Conservation (phyloP, 345 rosid genomes). For the Camelina neglecta region DNA sequence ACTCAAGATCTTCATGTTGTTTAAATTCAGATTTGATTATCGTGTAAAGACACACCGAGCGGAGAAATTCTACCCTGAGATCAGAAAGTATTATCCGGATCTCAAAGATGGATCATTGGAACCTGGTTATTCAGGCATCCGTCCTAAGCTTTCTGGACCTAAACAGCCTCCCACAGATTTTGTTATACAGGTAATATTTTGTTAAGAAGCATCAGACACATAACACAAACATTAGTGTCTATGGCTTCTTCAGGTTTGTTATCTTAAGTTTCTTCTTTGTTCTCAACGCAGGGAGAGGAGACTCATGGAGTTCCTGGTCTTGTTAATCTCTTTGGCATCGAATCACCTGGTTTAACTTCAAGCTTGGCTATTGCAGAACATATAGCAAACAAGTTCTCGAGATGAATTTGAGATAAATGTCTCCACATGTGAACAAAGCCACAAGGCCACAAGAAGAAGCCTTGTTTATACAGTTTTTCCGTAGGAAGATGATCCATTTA, state of each 20-base stretch:
- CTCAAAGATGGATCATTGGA: slow-evolving; percentile 75
- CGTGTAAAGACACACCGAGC: slow-evolving; percentile 56
- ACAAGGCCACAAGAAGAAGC: background rate
- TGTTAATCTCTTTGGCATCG: slow-evolving; percentile 87
- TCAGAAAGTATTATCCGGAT: slow-evolving; percentile 78
- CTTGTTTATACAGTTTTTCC: slow-evolving; percentile 8
- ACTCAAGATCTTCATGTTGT: slow-evolving; percentile 21
- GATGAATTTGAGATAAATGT: slow-evolving; percentile 14
- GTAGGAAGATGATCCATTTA: background rate
- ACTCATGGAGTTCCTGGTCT: slow-evolving; percentile 81
- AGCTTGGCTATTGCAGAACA: slow-evolving; percentile 92
- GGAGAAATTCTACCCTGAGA: slow-evolving; percentile 73
- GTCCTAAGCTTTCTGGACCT: slow-evolving; percentile 85
- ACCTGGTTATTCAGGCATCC: slow-evolving; percentile 84
- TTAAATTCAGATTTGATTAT: slow-evolving; percentile 68
- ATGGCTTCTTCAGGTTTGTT: slow-evolving; percentile 14
- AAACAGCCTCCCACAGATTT: slow-evolving; percentile 70
- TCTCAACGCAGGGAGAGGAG: slow-evolving; percentile 71
- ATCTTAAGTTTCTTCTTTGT: slow-evolving; percentile 7
- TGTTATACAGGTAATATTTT: slow-evolving; percentile 68
- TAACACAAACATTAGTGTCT: background rate
- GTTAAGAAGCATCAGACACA: background rate
- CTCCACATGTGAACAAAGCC: slow-evolving; percentile 1
- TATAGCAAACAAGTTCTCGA: slow-evolving; percentile 59
- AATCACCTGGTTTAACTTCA: slow-evolving; percentile 95